Base-by-base conservation (phyloP, 805 yeast genomes). In the Yarrowia phangngaensis region DNA sequence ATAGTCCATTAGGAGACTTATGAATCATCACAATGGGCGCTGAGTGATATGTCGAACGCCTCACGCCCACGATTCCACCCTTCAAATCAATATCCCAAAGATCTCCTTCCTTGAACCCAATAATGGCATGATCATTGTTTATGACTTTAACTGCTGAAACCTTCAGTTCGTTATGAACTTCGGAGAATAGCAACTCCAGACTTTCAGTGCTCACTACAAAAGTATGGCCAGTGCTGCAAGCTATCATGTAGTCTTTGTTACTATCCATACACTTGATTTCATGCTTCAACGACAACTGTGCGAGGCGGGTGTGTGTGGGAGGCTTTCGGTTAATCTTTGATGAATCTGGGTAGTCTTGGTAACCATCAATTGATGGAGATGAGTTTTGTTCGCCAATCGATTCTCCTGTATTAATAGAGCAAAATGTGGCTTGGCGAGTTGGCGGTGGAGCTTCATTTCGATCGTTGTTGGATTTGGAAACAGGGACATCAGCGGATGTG, bases 81-180 rank as follows among this genome's bases (percentile, higher is more conserved):
- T 30, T 24, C 17, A 59, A 13, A 46, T 57, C 60, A 2, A 61
- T 51, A 32, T 63, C 65, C 53, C 59, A 53, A 13, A 64, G 32
- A n/a, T 52, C 51, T 13, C 69, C 69, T 12, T 64, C 68, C 49
- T 60, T 64, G 12, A 65, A 58, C 2, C 69, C 69, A 2, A 64
- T 30, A 26, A 59, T 36, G 2, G 66, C 60, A 26, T 24, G 27
- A 20, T 24, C 22, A 2, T 26, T 14, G 17, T 30, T 13, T 0
- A 35, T 31, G 4, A 45, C 40, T 13, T 13, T 26, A 12, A 45
- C 50, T 0, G 58, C 52, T 3, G 58, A 47, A 13, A 61, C 55
- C 48, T 55, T 56, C 20, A 53, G 29, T 2, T 60, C 66, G 9
- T 52, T 50, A 24, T 56, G 58, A 9, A 48, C 40, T 16, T 58